Base-by-base conservation (phyloP, 2,329 filamentous ascomycete species). In the Xylaria sp. region DNA sequence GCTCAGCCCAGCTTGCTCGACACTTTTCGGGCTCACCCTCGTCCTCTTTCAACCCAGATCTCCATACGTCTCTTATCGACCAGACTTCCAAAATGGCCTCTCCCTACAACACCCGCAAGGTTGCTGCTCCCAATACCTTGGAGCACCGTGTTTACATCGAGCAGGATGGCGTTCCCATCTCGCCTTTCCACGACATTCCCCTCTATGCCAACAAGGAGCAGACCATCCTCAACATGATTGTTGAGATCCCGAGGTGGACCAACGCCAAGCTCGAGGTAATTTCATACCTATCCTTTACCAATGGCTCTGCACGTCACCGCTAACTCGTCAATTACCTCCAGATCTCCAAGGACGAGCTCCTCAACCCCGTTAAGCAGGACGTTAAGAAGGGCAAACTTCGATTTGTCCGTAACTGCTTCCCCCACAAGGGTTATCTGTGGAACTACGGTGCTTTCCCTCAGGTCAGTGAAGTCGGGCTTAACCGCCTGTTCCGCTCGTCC, bases 391-490 rank as follows among this genome's bases (percentile, higher is more conserved):
- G 95, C 89, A 98, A 98, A 90, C 94, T 98, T 79, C 93, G 96
- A 80, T 99, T 92, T 83, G 96, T 99, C 82, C 94, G 96, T 86
- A 99, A 99, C 92, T 99, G 96, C 91, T 99, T 99, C 90, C 96
- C 96, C 78, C 96, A 99, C 92, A 98, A 99, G 90, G 96, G 96
- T 76, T 99, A 99, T 86, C 93, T 99, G 78, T 99, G 96, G 96
- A 99, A 99, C 90, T 99, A 99, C 86, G 96, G 96, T 86, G 94
- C 94, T 84, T 98, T 99, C 91, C 96, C 96, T 79, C 94, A 96
- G 88, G 94, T 96, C 88, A 80, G 64, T 67, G 69, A 67, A 66
- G 59, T 66, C 71, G 28, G 52, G 57, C 55, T 58, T 52, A 52
- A 31, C 46, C 25, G 28, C 51, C 18, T 39, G 33, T 59, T 49